Evolutionary conservation across 1,284 basidiomycete species (phyloP).

Genomic region (Malassezia cuniculi): DNA sequence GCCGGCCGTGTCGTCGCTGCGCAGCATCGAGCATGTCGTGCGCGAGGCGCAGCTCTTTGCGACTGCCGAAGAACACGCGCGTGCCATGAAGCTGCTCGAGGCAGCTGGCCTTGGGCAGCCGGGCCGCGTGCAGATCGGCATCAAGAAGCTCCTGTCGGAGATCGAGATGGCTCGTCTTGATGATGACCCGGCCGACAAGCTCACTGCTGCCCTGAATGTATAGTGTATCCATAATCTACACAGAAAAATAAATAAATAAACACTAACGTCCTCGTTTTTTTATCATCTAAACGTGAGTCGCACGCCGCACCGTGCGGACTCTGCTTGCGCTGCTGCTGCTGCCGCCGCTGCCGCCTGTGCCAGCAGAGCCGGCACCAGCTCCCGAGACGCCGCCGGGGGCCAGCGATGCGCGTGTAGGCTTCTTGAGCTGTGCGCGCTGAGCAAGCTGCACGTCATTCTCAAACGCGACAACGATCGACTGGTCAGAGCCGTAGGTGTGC

Average conservation of each 20-base stretch:
- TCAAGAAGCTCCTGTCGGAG: constrained; percentile 74
- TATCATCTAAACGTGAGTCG: too few species aligned
- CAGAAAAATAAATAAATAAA: too few species aligned
- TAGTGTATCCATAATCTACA: too few species aligned
- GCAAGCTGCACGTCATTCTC: constrained; percentile 85
- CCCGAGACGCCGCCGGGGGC: too few species aligned
- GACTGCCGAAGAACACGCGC: constrained; percentile 51
- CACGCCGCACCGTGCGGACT: too few species aligned
- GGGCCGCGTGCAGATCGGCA: constrained; percentile 61
- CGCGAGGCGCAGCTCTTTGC: constrained; percentile 71
- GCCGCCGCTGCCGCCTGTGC: too few species aligned
- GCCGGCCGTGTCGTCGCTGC: constrained; percentile 64
- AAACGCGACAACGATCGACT: constrained; percentile 83
- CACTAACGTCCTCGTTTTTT: too few species aligned
- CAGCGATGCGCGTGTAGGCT: constrained; percentile 56
- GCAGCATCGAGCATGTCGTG: constrained; percentile 63
- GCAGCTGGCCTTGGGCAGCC: constrained; percentile 62
- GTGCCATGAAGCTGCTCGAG: constrained; percentile 58
- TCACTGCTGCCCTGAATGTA: constrained; percentile 41
- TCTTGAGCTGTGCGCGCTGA: constrained; percentile 79
- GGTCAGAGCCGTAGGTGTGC: constrained; percentile 58
- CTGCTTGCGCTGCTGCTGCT: too few species aligned
- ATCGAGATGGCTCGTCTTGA: constrained; percentile 93
- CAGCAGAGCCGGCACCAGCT: too few species aligned
- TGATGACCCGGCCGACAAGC: constrained; percentile 45